Conservation (phyloP, 441 rosid genomes). For the Aleurites moluccanus region DNA sequence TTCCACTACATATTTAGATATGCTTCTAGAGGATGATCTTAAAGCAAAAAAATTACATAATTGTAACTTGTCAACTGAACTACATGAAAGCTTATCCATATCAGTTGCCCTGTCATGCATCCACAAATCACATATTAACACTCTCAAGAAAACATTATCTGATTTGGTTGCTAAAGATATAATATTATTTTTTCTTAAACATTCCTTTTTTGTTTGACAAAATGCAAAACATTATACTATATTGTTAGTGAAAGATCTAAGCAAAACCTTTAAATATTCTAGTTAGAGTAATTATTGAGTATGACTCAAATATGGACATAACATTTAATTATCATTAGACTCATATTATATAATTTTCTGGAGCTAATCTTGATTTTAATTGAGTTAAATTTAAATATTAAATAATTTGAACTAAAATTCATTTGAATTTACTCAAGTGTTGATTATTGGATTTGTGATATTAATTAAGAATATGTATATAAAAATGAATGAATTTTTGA, state of each 20-base stretch:
- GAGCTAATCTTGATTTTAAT: too few species aligned
- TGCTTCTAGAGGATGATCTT: background rate
- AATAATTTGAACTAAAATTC: too few species aligned
- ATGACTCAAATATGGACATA: too few species aligned
- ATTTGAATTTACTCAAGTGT: too few species aligned
- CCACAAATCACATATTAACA: background rate
- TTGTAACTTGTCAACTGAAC: background rate
- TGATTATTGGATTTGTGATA: too few species aligned
- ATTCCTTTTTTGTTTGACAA: conserved; percentile 12
- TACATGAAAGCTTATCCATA: conserved; percentile 7
- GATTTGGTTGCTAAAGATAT: background rate
- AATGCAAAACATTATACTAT: background rate
- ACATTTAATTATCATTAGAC: too few species aligned
- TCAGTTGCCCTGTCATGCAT: conserved; percentile 22
- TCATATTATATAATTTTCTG: too few species aligned
- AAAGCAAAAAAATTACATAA: background rate
- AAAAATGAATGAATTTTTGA: too few species aligned
- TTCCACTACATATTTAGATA: background rate
- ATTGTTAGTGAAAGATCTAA: background rate
- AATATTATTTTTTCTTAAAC: background rate
- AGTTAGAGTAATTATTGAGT: too few species aligned
- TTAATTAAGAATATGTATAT: too few species aligned
- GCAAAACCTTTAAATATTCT: too few species aligned
- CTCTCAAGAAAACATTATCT: background rate
- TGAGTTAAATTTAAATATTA: too few species aligned